Percentiles rank a stretch among this genome's conserved stretches.
Conservation (phyloP, 352 stramenopile genomes). For the Stramenopiles sp. region DNA sequence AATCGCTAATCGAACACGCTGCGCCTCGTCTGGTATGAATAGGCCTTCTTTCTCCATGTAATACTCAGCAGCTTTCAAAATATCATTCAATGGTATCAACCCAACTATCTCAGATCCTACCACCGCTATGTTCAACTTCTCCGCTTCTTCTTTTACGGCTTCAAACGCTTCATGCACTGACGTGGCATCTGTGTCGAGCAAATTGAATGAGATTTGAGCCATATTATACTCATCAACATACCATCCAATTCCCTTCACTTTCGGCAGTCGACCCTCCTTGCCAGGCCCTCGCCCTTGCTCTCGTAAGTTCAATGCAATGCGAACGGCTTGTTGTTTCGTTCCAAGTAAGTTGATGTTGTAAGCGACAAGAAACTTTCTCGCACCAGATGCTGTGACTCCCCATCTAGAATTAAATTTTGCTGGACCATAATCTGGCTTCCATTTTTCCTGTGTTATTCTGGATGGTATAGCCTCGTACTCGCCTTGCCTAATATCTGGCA, state of each 20-base stretch:
- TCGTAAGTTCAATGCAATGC: constrained; percentile 25
- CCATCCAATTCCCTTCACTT: constrained; percentile 26
- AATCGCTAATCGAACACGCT: constrained; percentile 23
- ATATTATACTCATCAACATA: constrained; percentile 26
- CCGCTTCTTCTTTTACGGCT: constrained; percentile 23
- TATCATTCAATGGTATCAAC: constrained; percentile 21
- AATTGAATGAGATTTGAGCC: constrained; percentile 23
- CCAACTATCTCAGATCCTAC: constrained; percentile 23
- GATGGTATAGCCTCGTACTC: constrained; percentile 23
- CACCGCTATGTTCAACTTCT: constrained; percentile 22
- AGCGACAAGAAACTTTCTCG: constrained; percentile 24
- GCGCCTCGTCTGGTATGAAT: constrained; percentile 23
- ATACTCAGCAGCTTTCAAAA: constrained; percentile 25
- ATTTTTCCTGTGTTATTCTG: constrained; percentile 20
- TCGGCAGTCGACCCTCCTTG: constrained; percentile 21
- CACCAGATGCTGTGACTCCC: constrained; percentile 22
- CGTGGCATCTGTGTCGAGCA: constrained; percentile 24
- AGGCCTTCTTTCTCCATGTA: constrained; percentile 28
- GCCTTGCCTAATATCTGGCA: constrained; percentile 21
- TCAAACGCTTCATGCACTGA: constrained; percentile 25
- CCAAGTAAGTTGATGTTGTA: constrained; percentile 27
- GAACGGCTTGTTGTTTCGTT: constrained; percentile 26
- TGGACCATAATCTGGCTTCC: constrained; percentile 25
- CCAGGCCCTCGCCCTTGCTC: constrained; percentile 20
- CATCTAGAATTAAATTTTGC: constrained; percentile 22